phyloP scores from a whole-genome alignment of 2,329 filamentous ascomycete species.

The Cladophialophora bantiana region DNA sequence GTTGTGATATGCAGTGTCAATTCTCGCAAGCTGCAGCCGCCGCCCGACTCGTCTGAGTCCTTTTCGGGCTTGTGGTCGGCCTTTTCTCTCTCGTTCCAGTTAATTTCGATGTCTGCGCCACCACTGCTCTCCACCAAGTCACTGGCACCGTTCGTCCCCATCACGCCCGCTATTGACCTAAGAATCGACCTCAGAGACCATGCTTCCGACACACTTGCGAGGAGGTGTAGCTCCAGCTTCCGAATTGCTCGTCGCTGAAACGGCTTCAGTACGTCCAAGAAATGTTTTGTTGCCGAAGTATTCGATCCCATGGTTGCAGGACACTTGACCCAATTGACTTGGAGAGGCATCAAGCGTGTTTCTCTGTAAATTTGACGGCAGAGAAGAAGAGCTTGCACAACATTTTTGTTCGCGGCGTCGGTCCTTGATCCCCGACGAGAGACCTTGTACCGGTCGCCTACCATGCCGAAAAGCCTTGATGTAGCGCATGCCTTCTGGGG shows the following conservation, averaged over 20 bases:
- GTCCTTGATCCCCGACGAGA: not conserved
- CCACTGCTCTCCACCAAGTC: not conserved
- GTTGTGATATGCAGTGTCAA: conserved; percentile 21
- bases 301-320: conserved; percentile 20
- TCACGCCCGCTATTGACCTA: conserved; percentile 8
- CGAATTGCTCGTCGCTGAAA: conserved; percentile 17
- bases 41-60: not conserved
- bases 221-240: conserved; percentile 18
- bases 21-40: conserved; percentile 7
- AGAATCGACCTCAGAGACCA: conserved; percentile 22
- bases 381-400: conserved; percentile 7
- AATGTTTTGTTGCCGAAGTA: conserved; percentile 17
- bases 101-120: not conserved
- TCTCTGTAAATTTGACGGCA: conserved; percentile 25
- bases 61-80: not conserved
- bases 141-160: not conserved
- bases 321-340: conserved; percentile 16
- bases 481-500: not conserved
- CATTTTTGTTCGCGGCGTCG: not conserved
- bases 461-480: not conserved
- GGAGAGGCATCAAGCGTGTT: conserved; percentile 22
- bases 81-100: not conserved
- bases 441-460: conserved; percentile 14
- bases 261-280: conserved; percentile 9
- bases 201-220: conserved; percentile 20